Conservation (phyloP, 768 basidiomycete species). For the Roridomyces roridus region DNA sequence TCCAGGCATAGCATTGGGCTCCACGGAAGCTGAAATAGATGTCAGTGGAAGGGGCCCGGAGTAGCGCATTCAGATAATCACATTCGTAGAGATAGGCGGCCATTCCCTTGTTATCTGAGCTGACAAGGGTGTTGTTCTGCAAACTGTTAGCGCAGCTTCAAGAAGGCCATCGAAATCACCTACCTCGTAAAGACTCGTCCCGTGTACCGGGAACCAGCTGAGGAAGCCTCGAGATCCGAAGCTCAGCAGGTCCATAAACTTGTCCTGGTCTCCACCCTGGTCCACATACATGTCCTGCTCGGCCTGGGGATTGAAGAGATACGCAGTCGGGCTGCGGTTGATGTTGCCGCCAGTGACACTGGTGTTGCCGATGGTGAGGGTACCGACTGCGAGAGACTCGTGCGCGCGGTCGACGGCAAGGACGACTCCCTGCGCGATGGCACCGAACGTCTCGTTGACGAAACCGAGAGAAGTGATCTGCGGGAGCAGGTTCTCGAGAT, state of each 20-base stretch:
- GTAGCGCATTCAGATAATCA: conserved; percentile 34
- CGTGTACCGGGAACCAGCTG: conserved; percentile 81
- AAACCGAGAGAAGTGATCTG: conserved; percentile 79
- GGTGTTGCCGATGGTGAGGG: conserved; percentile 69
- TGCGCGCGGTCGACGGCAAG: conserved; percentile 74
- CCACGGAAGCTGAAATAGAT: conserved; percentile 54
- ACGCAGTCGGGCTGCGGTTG: conserved; percentile 79
- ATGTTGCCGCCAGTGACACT: conserved; percentile 72
- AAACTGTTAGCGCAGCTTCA: not conserved
- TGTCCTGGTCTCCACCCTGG: conserved; percentile 67
- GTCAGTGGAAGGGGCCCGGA: not conserved
- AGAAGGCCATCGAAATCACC: not conserved
- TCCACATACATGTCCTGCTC: conserved; percentile 67
- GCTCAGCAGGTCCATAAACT: conserved; percentile 69
- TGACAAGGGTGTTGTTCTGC: conserved; percentile 84
- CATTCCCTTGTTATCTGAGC: conserved; percentile 87
- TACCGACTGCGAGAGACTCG: conserved; percentile 61
- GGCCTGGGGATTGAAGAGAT: conserved; percentile 73
- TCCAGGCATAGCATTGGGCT: conserved; percentile 72
- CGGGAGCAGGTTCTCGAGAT: conserved; percentile 79
- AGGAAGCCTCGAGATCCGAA: conserved; percentile 74
- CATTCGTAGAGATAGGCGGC: conserved; percentile 81
- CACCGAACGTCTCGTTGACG: conserved; percentile 72
- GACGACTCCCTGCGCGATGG: conserved; percentile 74
- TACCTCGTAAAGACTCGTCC: conserved; percentile 81